Conservation (phyloP, 225 moss, liverwort and hornwort species). For the Straminergon stramineum region DNA sequence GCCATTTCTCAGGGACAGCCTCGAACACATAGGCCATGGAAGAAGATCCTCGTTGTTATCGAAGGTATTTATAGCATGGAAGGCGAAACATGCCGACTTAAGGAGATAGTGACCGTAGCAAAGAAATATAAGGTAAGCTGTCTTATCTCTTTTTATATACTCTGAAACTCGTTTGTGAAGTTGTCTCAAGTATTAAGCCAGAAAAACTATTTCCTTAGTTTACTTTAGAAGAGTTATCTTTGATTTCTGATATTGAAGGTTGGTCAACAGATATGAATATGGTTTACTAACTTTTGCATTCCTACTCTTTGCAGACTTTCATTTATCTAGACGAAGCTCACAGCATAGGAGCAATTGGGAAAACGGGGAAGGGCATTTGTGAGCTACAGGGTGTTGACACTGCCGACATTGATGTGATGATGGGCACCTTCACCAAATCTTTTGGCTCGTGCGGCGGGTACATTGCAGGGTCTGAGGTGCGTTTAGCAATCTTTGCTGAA, state of each 20-base stretch:
- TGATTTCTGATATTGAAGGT: not conserved
- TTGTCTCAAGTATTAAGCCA: not conserved
- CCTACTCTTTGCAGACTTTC: constrained; percentile 38
- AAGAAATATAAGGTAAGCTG: constrained; percentile 82
- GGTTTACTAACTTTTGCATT: not conserved
- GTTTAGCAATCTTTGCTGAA: not conserved
- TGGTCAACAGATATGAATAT: not conserved
- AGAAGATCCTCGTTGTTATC: constrained; percentile 86
- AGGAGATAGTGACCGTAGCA: constrained; percentile 73
- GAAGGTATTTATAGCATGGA: constrained; percentile 99
- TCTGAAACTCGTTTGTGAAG: not conserved
- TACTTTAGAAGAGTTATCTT: not conserved
- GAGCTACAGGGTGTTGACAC: constrained; percentile 91
- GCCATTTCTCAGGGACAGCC: constrained; percentile 88
- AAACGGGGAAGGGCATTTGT: constrained; percentile 85
- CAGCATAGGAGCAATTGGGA: constrained; percentile 94
- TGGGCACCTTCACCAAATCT: constrained; percentile 98
- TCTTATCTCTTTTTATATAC: not conserved
- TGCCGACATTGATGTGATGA: constrained; percentile 86
- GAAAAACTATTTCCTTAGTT: not conserved
- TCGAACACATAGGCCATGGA: constrained; percentile 96
- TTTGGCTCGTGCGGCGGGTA: constrained; percentile 98
- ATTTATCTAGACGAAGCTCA: constrained; percentile 94
- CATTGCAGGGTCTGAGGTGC: constrained; percentile 90
- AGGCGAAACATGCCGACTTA: constrained; percentile 81